phyloP scores from a whole-genome alignment of 2,329 filamentous ascomycete species.

The Albifimbria verrucaria region DNA sequence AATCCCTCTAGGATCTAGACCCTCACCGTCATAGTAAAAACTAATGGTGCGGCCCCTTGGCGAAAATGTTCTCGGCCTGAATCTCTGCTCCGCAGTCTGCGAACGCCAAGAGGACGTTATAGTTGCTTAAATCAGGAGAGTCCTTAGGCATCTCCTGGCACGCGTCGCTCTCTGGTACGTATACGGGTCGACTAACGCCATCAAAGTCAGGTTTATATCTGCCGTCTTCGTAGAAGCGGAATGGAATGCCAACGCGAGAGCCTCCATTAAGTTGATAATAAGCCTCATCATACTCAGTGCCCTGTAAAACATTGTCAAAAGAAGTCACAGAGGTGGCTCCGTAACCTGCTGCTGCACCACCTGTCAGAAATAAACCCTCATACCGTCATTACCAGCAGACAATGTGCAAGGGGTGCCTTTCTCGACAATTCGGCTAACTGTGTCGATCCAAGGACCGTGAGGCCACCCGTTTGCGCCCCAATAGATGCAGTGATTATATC shows the following conservation, averaged over 20 bases:
- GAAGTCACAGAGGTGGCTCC: conserved; percentile 44
- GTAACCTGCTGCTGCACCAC: conserved; percentile 26
- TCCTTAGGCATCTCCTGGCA: conserved; percentile 32
- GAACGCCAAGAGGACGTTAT: conserved; percentile 50
- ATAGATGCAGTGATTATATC: conserved; percentile 52
- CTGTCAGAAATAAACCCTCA: neutral
- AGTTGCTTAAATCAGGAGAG: conserved; percentile 48
- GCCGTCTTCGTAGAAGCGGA: conserved; percentile 34
- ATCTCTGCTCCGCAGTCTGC: conserved; percentile 29
- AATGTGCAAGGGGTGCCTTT: neutral
- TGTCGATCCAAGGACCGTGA: neutral
- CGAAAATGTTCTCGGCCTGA: conserved; percentile 3
- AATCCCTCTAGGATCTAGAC: conserved; percentile 18
- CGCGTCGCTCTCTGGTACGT: neutral
- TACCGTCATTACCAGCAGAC: neutral
- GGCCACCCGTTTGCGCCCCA: conserved; percentile 18
- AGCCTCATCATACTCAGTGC: conserved; percentile 33
- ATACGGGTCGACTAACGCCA: neutral
- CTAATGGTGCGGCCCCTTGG: no score
- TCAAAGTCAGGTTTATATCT: neutral
- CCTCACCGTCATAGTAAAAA: conserved; percentile 19
- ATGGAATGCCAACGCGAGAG: no score
- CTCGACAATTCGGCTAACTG: neutral
- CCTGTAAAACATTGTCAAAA: conserved; percentile 39
- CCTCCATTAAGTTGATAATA: conserved; percentile 32